Percentiles rank a stretch among this genome's conserved stretches.
phyloP scores from a whole-genome alignment of 1,139 yeast genomes.

The Yamadazyma songkhlaensis region DNA sequence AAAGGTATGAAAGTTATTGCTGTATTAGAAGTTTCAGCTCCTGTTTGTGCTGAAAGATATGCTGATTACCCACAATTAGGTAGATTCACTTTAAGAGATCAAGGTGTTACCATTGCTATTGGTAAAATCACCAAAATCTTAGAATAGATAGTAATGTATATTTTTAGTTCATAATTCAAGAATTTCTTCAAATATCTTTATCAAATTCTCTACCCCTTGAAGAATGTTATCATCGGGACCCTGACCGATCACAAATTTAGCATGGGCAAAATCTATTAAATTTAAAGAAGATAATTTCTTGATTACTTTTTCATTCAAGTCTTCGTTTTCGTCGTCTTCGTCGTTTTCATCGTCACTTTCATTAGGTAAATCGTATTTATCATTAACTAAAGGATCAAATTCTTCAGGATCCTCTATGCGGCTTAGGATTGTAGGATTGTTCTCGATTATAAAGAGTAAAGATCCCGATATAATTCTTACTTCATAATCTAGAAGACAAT shows the following conservation, averaged over 20 bases:
- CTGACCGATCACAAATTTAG: slow-evolving; percentile 56
- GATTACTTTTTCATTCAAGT: slow-evolving; percentile 17
- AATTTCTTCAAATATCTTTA: slow-evolving; percentile 34
- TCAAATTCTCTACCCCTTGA: slow-evolving; percentile 62
- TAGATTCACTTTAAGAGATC: slow-evolving; percentile 97
- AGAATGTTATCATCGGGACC: slow-evolving; percentile 74
- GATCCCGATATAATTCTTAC: slow-evolving; percentile 74
- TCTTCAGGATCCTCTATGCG: slow-evolving; percentile 14
- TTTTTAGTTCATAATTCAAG: not conserved
- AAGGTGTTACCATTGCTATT: slow-evolving; percentile 96
- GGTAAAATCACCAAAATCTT: slow-evolving; percentile 87
- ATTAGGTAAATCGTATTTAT: slow-evolving; percentile 19
- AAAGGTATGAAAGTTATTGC: slow-evolving; percentile 99
- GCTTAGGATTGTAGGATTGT: slow-evolving; percentile 53
- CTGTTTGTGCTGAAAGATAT: slow-evolving; percentile 92
- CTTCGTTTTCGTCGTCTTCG: slow-evolving; percentile 32
- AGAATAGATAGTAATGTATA: slow-evolving; percentile 16
- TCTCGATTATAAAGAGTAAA: slow-evolving; percentile 71
- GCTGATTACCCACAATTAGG: slow-evolving; percentile 94
- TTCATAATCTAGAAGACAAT: slow-evolving; percentile 60
- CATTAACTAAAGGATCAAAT: slow-evolving; percentile 35
- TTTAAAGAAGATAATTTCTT: slow-evolving; percentile 38
- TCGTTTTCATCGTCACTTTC: slow-evolving; percentile 26
- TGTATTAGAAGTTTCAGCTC: slow-evolving; percentile 75
- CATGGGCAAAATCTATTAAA: slow-evolving; percentile 89